phyloP scores from a whole-genome alignment of 495 filamentous ascomycete genomes.

The Hypoxylon fuscum region DNA sequence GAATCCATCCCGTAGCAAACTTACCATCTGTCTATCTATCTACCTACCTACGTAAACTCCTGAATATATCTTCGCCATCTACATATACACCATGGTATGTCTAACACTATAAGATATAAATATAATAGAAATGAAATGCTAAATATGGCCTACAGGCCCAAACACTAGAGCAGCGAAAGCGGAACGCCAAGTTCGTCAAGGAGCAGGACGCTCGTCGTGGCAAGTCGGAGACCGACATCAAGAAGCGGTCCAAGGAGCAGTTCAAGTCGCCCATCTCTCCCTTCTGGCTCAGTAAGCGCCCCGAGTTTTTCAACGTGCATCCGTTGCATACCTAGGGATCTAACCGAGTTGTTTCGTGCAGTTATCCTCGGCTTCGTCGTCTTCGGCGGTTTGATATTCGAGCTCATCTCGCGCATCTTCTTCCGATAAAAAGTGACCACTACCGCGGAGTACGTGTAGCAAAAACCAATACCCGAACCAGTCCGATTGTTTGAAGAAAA shows the following conservation, averaged over 20 bases:
- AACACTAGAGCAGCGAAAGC: conserved; percentile 91
- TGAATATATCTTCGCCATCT: not conserved
- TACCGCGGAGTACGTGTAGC: not conserved
- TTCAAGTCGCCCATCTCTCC: conserved; percentile 81
- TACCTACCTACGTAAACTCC: not conserved
- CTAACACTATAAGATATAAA: not conserved
- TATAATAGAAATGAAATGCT: not conserved
- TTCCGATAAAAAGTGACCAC: conserved; percentile 49
- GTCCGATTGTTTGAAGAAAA: not conserved
- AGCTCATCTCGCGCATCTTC: conserved; percentile 80
- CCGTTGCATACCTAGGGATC: not conserved
- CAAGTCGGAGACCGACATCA: conserved; percentile 74
- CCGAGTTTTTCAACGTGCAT: not conserved
- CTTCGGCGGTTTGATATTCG: conserved; percentile 85
- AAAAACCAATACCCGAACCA: not conserved
- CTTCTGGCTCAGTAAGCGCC: conserved; percentile 80
- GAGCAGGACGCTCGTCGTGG: conserved; percentile 82
- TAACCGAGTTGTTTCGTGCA: conserved; percentile 41
- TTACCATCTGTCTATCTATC: not conserved
- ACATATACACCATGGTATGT: conserved; percentile 33
- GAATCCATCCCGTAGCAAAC: conserved; percentile 6
- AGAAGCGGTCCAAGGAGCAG: conserved; percentile 69
- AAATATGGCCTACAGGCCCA: conserved; percentile 69
- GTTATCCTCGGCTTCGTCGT: conserved; percentile 82
- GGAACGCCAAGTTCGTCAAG: conserved; percentile 85